Conservation (phyloP, 768 basidiomycete genomes). For the Lactifluus pinguis region DNA sequence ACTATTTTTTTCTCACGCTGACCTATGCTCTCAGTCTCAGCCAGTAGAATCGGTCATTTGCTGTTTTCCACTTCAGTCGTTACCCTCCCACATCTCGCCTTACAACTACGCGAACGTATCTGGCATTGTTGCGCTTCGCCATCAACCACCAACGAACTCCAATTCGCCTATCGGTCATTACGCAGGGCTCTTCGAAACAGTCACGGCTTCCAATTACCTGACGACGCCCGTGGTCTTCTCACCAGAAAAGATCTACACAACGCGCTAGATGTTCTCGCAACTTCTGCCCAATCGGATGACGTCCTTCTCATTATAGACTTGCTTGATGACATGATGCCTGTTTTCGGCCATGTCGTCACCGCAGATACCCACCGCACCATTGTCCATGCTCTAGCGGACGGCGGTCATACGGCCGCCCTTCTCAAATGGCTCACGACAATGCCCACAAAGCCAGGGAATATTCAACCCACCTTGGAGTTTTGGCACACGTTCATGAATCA, state of each 20-base stretch:
- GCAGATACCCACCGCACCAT: conserved; percentile 42
- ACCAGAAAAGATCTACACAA: conserved; percentile 29
- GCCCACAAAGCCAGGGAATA: conserved; percentile 38
- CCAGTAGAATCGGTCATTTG: background rate
- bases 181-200: conserved; percentile 11
- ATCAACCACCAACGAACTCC: conserved; percentile 1
- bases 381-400: conserved; percentile 38
- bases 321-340: conserved; percentile 37
- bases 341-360: conserved; percentile 40
- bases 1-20: background rate
- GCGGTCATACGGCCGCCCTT: conserved; percentile 36
- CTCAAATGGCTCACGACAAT: conserved; percentile 47
- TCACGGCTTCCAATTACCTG: background rate
- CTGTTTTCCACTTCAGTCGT: conserved; percentile 26
- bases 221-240: conserved; percentile 13
- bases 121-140: conserved; percentile 8
- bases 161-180: conserved; percentile 8
- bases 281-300: conserved; percentile 45
- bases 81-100: conserved; percentile 24
- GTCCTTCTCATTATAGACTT: conserved; percentile 46
- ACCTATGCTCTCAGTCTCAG: conserved; percentile 8
- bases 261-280: conserved; percentile 39
- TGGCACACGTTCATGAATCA: conserved; percentile 46
- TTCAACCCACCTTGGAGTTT: conserved; percentile 41
- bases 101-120: conserved; percentile 9